These are phyloP conservation scores for Euphrasia confusa DNA, from an alignment of 257 asterid genomes.

Conservation along the genomic window DNA sequence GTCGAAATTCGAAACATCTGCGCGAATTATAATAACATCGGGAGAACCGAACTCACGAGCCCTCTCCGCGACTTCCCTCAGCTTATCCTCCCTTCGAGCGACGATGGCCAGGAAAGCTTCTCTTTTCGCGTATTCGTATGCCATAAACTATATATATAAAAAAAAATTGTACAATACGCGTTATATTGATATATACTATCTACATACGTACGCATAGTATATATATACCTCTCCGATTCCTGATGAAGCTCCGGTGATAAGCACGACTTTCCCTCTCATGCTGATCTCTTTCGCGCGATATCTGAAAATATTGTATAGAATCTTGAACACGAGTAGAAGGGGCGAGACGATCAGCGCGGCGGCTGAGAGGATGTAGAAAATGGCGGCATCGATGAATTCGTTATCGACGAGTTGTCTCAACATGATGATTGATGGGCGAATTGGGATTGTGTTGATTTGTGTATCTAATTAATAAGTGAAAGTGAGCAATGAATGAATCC, in stretches of 20 bases:
- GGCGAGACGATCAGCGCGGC: slow-evolving; percentile 20
- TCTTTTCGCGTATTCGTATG: background rate
- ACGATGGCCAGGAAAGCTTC: background rate
- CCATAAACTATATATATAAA: background rate
- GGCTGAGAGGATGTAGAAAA: background rate
- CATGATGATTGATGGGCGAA: background rate
- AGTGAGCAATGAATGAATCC: too few relatives aligned
- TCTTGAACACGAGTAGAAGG: slow-evolving; percentile 14
- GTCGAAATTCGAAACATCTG: background rate
- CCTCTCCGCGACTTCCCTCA: background rate
- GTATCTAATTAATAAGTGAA: too few relatives aligned
- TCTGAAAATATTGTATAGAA: slow-evolving; percentile 1
- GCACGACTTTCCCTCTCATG: slow-evolving; percentile 15
- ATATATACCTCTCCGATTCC: background rate
- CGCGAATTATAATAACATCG: background rate
- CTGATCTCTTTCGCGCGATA: background rate
- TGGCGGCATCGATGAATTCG: background rate
- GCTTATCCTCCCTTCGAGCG: background rate
- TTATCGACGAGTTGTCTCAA: background rate
- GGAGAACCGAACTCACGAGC: slow-evolving; percentile 12
- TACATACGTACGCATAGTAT: too few relatives aligned
- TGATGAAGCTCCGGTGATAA: background rate
- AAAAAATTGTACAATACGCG: too few relatives aligned
- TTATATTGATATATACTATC: too few relatives aligned
- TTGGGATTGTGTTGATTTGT: too few relatives aligned